phyloP scores from a whole-genome alignment of 192 early-diverging fungal genomes.

The Umbelopsis vinacea region DNA sequence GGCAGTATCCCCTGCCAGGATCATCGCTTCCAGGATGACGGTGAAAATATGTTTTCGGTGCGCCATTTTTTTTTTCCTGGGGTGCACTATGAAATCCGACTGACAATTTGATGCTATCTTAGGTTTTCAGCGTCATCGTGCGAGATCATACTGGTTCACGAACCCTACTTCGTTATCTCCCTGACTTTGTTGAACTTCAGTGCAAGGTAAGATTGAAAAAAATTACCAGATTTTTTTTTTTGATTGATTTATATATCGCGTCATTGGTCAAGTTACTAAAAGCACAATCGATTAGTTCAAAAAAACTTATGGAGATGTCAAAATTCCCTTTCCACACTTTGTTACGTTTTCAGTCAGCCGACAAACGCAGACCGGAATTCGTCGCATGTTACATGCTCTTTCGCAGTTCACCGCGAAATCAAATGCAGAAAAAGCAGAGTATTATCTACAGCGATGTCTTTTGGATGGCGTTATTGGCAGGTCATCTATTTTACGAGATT shows the following conservation, averaged over 20 bases:
- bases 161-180: constrained; percentile 49
- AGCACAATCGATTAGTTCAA: constrained; percentile 16
- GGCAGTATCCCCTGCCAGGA: constrained; percentile 1
- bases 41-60: constrained; percentile 7
- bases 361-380: constrained; percentile 16
- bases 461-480: constrained; percentile 38
- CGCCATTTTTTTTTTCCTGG: background rate
- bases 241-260: too few species aligned
- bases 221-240: too few species aligned
- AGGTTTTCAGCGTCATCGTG: constrained; percentile 53
- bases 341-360: constrained; percentile 18
- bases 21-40: background rate
- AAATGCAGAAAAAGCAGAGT: constrained; percentile 51
- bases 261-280: background rate
- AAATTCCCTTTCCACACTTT: constrained; percentile 47
- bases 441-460: constrained; percentile 47
- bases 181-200: constrained; percentile 58
- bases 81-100: background rate
- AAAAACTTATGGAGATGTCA: constrained; percentile 38
- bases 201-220: constrained; percentile 40
- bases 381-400: constrained; percentile 16
- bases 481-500: constrained; percentile 48
- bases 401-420: constrained; percentile 31
- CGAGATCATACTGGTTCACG: constrained; percentile 33
- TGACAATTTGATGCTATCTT: background rate